Base-by-base conservation (phyloP, 1,284 basidiomycete genomes). In the Apiotrichum montevideense region DNA sequence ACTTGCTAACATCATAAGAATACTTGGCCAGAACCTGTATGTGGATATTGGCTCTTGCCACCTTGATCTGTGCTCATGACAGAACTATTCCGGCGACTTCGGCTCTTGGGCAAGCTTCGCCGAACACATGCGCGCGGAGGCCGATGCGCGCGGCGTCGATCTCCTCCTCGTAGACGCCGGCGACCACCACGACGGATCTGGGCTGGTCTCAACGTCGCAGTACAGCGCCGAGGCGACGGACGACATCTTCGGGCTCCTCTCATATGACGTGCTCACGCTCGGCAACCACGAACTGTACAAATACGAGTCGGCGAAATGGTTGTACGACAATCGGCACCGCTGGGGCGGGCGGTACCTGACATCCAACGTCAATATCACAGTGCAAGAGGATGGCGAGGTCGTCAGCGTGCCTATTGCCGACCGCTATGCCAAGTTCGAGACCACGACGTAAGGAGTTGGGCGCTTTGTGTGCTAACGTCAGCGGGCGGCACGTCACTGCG, bases 271-370 rank as follows among this genome's bases (percentile, higher is more conserved):
- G 7, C 82, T 93, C 66, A 79, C 88, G 0, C 89, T 93, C 58
- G 91, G 92, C 68, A 94, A 94, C 67, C 90, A 94, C 67, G 91
- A 94, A 76, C 76, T 94, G 37, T 94, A 93, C 76, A 80, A 83
- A 60, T 91, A 90, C 69, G 80, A 78, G 4, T 83, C 88, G 66
- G 83, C 89, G 0, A 80, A 84, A 46, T 87, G 90, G 72, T 87
- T 90, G 82, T 86, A 88, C 74, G 79, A 83, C 56, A 87, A 88
- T 72, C 89, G 88, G 13, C 56, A 57, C 15, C 59, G 61, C 45
- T 74, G 71, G 73, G 69, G 52, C 1, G 88, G 88, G 10, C 82
- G 87, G 46, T 91, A 90, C 69, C 78, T 94, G 45, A 85, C 88
- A 0, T 88, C 86, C 3, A 93, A 92, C 68, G 87, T 84, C 47